These are phyloP conservation scores for Macaranga tanarius DNA, from an alignment of 441 rosid genomes.

Conservation along the genomic window DNA sequence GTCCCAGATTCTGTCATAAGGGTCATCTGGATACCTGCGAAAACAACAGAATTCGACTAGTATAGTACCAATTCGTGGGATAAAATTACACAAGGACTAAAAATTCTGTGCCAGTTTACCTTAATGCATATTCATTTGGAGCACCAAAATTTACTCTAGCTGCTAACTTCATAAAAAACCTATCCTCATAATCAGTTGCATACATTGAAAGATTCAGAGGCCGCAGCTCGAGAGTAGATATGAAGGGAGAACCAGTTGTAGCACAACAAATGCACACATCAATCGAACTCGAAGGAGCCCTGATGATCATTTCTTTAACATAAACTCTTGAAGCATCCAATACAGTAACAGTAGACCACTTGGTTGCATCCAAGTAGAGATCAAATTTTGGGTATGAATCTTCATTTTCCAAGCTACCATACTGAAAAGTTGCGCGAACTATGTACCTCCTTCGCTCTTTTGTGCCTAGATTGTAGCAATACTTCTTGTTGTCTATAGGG, in stretches of 20 bases:
- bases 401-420: conserved; percentile 54
- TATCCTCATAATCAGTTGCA: conserved; percentile 80
- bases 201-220: conserved; percentile 87
- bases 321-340: conserved; percentile 67
- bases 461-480: conserved; percentile 71
- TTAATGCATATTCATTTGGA: conserved; percentile 50
- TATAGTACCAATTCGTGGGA: not conserved
- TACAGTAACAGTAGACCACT: conserved; percentile 81
- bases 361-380: conserved; percentile 78
- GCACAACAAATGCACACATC: conserved; percentile 92
- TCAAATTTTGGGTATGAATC: conserved; percentile 79
- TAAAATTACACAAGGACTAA: not conserved
- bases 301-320: conserved; percentile 72
- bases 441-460: conserved; percentile 77
- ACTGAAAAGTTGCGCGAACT: conserved; percentile 82
- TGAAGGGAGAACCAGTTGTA: conserved; percentile 80
- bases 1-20: conserved; percentile 95
- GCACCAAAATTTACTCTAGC: conserved; percentile 97
- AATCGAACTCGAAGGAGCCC: conserved; percentile 69
- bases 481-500: conserved; percentile 70
- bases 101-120: conserved; percentile 40
- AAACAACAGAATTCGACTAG: conserved; percentile 11
- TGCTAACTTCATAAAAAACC: conserved; percentile 77
- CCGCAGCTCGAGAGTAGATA: conserved; percentile 87
- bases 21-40: conserved; percentile 95